phyloP scores from a whole-genome alignment of 2,329 filamentous ascomycete species.

The Microdochium bolleyi region DNA sequence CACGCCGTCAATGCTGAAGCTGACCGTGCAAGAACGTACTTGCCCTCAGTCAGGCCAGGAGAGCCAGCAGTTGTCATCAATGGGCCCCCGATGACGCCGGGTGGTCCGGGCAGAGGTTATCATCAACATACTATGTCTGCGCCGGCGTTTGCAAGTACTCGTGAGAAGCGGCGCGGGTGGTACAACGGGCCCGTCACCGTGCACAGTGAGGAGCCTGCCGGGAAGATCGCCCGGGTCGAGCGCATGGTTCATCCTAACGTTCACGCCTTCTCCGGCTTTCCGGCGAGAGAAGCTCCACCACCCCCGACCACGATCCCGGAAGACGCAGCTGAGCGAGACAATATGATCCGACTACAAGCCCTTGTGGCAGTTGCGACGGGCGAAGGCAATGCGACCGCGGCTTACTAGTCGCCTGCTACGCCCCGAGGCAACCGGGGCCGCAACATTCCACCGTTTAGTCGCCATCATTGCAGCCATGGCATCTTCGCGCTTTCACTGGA shows the following conservation, averaged over 20 bases:
- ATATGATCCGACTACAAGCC: conserved; percentile 51
- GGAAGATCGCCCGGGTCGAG: conserved; percentile 38
- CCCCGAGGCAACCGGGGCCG: too few relatives aligned
- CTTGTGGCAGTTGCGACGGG: conserved; percentile 59
- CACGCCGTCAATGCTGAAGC: conserved; percentile 46
- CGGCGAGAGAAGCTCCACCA: conserved; percentile 23
- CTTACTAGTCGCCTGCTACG: conserved; percentile 11
- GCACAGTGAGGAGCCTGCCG: conserved; percentile 27
- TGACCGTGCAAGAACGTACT: conserved; percentile 37
- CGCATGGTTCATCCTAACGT: conserved; percentile 52
- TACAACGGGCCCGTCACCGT: conserved; percentile 48
- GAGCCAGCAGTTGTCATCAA: conserved; percentile 27
- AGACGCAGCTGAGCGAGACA: conserved; percentile 26
- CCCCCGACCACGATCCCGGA: conserved; percentile 22
- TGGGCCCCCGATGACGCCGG: conserved; percentile 7
- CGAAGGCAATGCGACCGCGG: conserved; percentile 33
- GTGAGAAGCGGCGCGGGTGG: conserved; percentile 65
- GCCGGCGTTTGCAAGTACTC: conserved; percentile 44
- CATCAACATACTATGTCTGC: conserved; percentile 56
- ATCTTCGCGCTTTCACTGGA: too few relatives aligned
- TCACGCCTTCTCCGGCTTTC: conserved; percentile 42
- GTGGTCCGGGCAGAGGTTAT: conserved; percentile 17
- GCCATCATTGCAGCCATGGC: too few relatives aligned
- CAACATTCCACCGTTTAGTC: too few relatives aligned
- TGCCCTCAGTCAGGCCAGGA: conserved; percentile 47